Percentiles rank a stretch among this genome's conserved stretches.
Evolutionary conservation across 306 rosid genomes (phyloP).

Genomic region (Comarum palustre): DNA sequence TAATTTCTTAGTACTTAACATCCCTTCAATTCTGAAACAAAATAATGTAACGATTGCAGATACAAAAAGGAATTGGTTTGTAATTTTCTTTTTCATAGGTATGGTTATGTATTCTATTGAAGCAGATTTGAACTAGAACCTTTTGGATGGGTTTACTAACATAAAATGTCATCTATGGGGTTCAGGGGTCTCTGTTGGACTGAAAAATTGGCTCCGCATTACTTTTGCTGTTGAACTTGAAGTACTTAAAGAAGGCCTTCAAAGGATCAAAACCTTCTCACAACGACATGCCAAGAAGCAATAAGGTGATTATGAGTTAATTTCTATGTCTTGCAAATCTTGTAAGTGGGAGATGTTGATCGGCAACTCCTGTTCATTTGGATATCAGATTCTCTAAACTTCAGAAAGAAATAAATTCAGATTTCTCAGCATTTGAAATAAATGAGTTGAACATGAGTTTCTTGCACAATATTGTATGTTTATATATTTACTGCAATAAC

Average conservation of each 20-base stretch:
- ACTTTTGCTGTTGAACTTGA: slow-evolving; percentile 39
- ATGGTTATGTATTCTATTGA: not conserved
- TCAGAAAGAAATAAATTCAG: not conserved
- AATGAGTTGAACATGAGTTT: too few species aligned
- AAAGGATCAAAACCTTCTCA: slow-evolving; percentile 52
- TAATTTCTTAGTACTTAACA: not conserved
- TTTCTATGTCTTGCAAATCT: not conserved
- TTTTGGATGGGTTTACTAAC: not conserved
- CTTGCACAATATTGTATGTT: too few species aligned
- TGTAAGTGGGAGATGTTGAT: not conserved
- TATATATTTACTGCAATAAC: too few species aligned
- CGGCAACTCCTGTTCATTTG: not conserved
- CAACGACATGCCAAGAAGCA: slow-evolving; percentile 36
- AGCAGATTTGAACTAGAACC: not conserved
- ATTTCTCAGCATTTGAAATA: not conserved
- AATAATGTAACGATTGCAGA: too few species aligned
- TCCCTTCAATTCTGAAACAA: too few species aligned
- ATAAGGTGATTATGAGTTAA: not conserved
- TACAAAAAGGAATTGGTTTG: too few species aligned
- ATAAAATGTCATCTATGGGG: not conserved
- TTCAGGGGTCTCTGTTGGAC: slow-evolving; percentile 57
- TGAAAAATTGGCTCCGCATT: slow-evolving; percentile 58
- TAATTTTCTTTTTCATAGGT: too few species aligned
- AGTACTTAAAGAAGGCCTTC: slow-evolving; percentile 45
- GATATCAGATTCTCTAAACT: not conserved